Conservation (phyloP, 2,329 filamentous ascomycete genomes). For the Juglanconis sp. region DNA sequence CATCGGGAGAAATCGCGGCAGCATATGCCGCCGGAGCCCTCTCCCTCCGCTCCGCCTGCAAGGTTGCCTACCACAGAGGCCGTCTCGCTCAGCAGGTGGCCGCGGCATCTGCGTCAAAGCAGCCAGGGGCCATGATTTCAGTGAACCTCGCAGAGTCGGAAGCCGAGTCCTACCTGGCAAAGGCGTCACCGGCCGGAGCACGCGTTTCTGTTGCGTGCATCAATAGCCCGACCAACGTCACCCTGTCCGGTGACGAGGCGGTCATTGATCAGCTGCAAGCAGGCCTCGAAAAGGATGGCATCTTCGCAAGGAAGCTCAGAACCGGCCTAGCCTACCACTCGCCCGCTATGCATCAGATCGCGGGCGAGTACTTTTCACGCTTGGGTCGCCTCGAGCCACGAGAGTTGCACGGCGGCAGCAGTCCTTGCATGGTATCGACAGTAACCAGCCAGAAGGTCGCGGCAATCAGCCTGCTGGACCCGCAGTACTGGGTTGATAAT, state of each 20-base stretch:
- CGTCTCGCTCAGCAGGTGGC: slow-evolving; percentile 26
- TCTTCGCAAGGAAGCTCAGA: slow-evolving; percentile 30
- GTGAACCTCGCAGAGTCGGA: slow-evolving; percentile 25
- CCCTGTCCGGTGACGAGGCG: slow-evolving; percentile 26
- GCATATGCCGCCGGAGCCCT: slow-evolving; percentile 31
- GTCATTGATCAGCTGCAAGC: slow-evolving; percentile 26
- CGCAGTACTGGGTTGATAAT: slow-evolving; percentile 35
- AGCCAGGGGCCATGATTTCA: slow-evolving; percentile 28
- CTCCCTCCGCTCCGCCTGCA: slow-evolving; percentile 27
- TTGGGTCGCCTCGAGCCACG: slow-evolving; percentile 16
- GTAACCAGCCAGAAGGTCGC: slow-evolving; percentile 5
- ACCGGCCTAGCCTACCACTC: slow-evolving; percentile 29
- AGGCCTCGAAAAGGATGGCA: slow-evolving; percentile 22
- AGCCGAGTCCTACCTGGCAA: slow-evolving; percentile 23
- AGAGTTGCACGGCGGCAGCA: slow-evolving; percentile 2
- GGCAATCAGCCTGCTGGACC: slow-evolving; percentile 22
- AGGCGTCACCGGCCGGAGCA: slow-evolving; percentile 16
- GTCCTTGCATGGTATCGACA: background rate
- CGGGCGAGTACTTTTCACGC: slow-evolving; percentile 22
- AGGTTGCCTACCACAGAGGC: slow-evolving; percentile 32
- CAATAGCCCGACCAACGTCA: slow-evolving; percentile 30
- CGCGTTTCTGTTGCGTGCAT: slow-evolving; percentile 27
- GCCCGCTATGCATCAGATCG: slow-evolving; percentile 23
- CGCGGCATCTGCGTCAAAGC: background rate
- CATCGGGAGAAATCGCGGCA: slow-evolving; percentile 36